A percentile compares a stretch with the other conserved stretches of the same genome.
Conservation (phyloP, 163 green algal species). For the Chlamydomonas reinhardtii region DNA sequence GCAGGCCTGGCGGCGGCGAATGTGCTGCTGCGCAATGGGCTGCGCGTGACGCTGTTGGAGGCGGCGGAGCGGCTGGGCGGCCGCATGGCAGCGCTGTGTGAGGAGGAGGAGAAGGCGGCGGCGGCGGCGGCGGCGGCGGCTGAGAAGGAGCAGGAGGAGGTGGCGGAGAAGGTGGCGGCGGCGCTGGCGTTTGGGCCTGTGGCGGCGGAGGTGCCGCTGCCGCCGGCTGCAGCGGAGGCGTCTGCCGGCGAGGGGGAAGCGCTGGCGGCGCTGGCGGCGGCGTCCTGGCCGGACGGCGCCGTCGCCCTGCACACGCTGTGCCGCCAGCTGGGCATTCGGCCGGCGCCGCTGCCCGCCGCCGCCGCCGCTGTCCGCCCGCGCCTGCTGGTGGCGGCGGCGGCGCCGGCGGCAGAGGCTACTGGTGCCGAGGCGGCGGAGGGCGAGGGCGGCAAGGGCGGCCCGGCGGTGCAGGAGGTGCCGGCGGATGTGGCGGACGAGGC, state of each 20-base stretch:
- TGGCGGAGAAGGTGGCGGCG: not conserved
- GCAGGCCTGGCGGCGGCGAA: constrained; percentile 25
- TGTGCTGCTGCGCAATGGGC: constrained; percentile 33
- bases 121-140: not conserved
- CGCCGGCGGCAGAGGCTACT: not conserved
- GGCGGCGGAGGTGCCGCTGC: not conserved
- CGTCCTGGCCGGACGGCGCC: constrained; percentile 7
- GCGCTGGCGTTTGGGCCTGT: not conserved
- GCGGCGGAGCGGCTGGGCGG: constrained; percentile 1
- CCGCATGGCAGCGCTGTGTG: not conserved
- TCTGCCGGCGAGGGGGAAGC: not conserved
- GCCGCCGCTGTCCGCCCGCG: not conserved
- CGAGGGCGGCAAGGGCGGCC: not conserved
- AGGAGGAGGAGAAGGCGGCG: not conserved
- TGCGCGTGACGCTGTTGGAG: constrained; percentile 32
- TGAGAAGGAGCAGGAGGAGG: not conserved
- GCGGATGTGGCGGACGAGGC: not conserved
- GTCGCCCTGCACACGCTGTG: constrained; percentile 6
- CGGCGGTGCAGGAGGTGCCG: not conserved
- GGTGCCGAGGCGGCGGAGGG: not conserved
- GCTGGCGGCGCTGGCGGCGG: not conserved
- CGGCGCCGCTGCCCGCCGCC: not conserved
- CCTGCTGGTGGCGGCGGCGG: not conserved
- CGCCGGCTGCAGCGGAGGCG: not conserved
- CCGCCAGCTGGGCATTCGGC: constrained; percentile 16